Percentiles rank a stretch among this genome's conserved stretches.
phyloP scores from a whole-genome alignment of 306 rosid genomes.

The Fragaria ananassa region DNA sequence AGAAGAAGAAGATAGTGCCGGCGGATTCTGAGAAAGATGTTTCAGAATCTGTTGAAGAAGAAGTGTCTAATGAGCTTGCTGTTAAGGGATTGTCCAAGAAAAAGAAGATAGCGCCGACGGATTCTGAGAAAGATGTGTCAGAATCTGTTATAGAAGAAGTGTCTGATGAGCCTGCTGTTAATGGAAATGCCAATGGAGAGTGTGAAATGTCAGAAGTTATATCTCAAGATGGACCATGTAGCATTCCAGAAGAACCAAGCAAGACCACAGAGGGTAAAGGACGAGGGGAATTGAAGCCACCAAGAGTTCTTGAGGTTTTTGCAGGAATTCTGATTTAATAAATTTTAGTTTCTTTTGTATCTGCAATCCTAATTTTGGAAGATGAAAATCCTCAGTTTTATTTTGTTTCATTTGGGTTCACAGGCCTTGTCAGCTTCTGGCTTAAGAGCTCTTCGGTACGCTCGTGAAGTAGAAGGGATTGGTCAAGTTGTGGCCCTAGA shows the following conservation, averaged over 20 bases:
- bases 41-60: constrained; percentile 46
- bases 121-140: constrained; percentile 43
- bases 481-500: constrained; percentile 96
- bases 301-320: constrained; percentile 88
- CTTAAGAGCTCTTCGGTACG: constrained; percentile 92
- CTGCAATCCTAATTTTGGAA: neutral
- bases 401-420: constrained; percentile 15
- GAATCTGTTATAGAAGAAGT: constrained; percentile 46
- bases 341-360: constrained; percentile 3
- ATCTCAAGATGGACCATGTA: constrained; percentile 49
- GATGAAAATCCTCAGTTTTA: neutral
- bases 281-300: constrained; percentile 54
- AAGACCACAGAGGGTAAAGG: constrained; percentile 55
- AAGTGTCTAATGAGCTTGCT: constrained; percentile 32
- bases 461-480: constrained; percentile 86
- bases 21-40: constrained; percentile 44
- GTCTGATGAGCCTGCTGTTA: constrained; percentile 29
- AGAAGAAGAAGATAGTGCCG: constrained; percentile 42
- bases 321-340: neutral
- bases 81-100: constrained; percentile 45
- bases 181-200: constrained; percentile 47
- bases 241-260: constrained; percentile 37
- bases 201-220: constrained; percentile 38
- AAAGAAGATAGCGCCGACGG: constrained; percentile 38
- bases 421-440: constrained; percentile 99